phyloP scores from a whole-genome alignment of 2,329 filamentous ascomycete genomes.

The Thielaviopsis punctulata region DNA sequence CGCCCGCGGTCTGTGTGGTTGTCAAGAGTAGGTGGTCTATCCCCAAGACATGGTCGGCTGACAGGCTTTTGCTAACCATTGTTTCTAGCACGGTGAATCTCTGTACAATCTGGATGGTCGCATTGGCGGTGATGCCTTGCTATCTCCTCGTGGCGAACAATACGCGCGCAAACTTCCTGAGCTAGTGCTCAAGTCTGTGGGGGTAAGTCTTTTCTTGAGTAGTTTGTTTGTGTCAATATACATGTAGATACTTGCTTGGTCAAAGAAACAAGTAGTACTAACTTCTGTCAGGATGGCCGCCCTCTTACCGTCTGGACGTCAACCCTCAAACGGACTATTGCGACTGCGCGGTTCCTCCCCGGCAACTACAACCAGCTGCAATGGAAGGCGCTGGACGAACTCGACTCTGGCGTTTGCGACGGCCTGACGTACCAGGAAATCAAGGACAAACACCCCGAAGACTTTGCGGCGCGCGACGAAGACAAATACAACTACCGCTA shows the following conservation, averaged over 20 bases:
- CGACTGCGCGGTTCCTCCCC: constrained; percentile 71
- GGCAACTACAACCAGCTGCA: constrained; percentile 79
- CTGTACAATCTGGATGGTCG: constrained; percentile 77
- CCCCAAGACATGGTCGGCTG: too few relatives aligned
- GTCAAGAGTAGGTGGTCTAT: constrained; percentile 68
- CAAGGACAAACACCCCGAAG: constrained; percentile 75
- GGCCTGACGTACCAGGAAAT: constrained; percentile 94
- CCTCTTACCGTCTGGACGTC: constrained; percentile 47
- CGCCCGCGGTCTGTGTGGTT: constrained; percentile 93
- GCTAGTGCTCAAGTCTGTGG: constrained; percentile 69
- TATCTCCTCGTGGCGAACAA: constrained; percentile 72
- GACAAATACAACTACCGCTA: constrained; percentile 99
- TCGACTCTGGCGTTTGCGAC: constrained; percentile 92
- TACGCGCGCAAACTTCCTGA: constrained; percentile 76
- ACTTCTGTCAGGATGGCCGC: constrained; percentile 33
- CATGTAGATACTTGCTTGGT: too few relatives aligned
- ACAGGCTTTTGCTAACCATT: neutral
- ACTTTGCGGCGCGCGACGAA: constrained; percentile 87
- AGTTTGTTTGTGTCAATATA: neutral
- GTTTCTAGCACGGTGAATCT: constrained; percentile 74
- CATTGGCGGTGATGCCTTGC: constrained; percentile 79
- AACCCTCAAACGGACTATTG: constrained; percentile 64
- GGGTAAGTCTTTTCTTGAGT: constrained; percentile 36
- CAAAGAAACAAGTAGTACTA: constrained; percentile 10
- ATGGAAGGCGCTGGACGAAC: constrained; percentile 96